Percentiles rank a stretch among this genome's conserved stretches.
Conservation (phyloP, 1,139 yeast species). For the Pichia sp. region DNA sequence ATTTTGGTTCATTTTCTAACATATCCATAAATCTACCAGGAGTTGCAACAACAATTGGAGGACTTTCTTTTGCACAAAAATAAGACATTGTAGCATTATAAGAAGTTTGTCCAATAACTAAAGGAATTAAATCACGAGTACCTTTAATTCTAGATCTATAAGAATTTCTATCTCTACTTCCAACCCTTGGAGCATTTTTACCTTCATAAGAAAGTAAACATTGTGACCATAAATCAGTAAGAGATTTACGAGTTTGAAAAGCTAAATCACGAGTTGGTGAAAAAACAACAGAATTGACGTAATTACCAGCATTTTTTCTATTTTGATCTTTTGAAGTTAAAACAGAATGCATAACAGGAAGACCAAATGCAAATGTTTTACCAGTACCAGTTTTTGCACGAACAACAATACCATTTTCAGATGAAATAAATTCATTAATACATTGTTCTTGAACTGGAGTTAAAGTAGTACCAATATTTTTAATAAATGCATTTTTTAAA, state of each 20-base stretch:
- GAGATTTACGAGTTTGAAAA: constrained; percentile 69
- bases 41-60: constrained; percentile 68
- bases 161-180: not conserved
- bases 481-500: constrained; percentile 24
- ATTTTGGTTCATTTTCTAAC: constrained; percentile 39
- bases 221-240: constrained; percentile 10
- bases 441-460: constrained; percentile 80
- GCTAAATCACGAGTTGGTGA: constrained; percentile 95
- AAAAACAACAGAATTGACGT: constrained; percentile 56
- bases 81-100: constrained; percentile 17
- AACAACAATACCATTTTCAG: constrained; percentile 63
- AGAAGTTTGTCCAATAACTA: constrained; percentile 20
- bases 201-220: constrained; percentile 1
- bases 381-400: constrained; percentile 97
- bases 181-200: not conserved
- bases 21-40: constrained; percentile 81
- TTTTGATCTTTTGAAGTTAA: constrained; percentile 29
- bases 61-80: constrained; percentile 19
- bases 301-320: constrained; percentile 14
- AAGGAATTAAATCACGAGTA: constrained; percentile 12
- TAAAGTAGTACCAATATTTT: constrained; percentile 32
- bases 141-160: constrained; percentile 3
- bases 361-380: constrained; percentile 81
- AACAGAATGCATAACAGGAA: constrained; percentile 66
- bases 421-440: constrained; percentile 52